Evolutionary conservation across 2,329 filamentous ascomycete species (phyloP).

Genomic region (Ascocoryne sarcoides): DNA sequence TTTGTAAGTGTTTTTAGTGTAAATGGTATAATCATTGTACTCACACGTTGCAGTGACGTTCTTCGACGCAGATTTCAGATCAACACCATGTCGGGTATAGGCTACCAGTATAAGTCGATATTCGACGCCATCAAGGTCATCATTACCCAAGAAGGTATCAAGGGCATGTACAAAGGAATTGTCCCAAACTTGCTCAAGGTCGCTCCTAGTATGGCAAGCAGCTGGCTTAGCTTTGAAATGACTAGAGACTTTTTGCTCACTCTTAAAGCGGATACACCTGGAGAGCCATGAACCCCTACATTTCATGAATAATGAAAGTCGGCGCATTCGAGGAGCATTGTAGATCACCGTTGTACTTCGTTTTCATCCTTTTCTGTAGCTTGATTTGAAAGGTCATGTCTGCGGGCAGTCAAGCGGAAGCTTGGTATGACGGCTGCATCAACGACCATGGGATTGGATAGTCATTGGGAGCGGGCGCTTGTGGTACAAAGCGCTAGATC

Average conservation of each 20-base stretch:
- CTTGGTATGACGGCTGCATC: too few species aligned
- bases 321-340: too few species aligned
- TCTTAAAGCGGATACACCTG: constrained; percentile 37
- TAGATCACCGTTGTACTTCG: too few species aligned
- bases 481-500: too few species aligned
- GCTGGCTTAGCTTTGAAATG: constrained; percentile 95
- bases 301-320: too few species aligned
- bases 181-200: constrained; percentile 94
- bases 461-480: too few species aligned
- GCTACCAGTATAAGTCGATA: constrained; percentile 87
- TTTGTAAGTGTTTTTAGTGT: constrained; percentile 57
- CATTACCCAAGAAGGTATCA: constrained; percentile 70
- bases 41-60: constrained; percentile 58
- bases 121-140: constrained; percentile 77
- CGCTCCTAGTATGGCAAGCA: constrained; percentile 96
- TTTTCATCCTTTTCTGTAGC: too few species aligned
- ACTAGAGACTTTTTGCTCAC: constrained; percentile 76
- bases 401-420: too few species aligned
- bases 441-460: too few species aligned
- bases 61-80: constrained; percentile 92
- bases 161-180: constrained; percentile 91
- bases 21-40: constrained; percentile 7
- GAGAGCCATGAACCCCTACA: constrained; percentile 14
- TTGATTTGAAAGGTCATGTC: too few species aligned
- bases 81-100: constrained; percentile 98